Percentiles rank a stretch among this genome's conserved stretches.
These are phyloP conservation scores for Fagopyrum homotropicum DNA, from an alignment of 148 eudicot genomes.

Conservation along the genomic window DNA sequence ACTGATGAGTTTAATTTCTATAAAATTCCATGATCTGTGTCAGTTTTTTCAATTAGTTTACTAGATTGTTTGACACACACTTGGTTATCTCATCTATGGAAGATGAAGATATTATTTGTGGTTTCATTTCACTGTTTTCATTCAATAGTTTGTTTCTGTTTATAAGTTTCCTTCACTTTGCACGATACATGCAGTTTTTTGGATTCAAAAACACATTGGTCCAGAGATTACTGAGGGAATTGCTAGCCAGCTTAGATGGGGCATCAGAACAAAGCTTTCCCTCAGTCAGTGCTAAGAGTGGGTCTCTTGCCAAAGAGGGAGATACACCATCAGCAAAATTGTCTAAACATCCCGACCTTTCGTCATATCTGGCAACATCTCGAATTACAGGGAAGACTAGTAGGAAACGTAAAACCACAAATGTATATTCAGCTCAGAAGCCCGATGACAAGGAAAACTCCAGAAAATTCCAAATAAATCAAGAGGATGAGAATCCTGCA, in stretches of 20 bases:
- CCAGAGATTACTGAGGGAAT: slow-evolving; percentile 81
- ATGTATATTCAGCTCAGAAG: slow-evolving; percentile 12
- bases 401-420: slow-evolving; percentile 29
- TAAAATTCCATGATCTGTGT: not conserved
- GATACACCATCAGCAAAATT: slow-evolving; percentile 19
- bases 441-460: not conserved
- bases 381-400: slow-evolving; percentile 54
- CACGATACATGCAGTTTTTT: slow-evolving; percentile 59
- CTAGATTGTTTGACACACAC: not conserved
- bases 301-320: slow-evolving; percentile 29
- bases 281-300: slow-evolving; percentile 21
- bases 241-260: slow-evolving; percentile 51
- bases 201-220: slow-evolving; percentile 88
- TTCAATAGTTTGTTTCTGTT: not conserved
- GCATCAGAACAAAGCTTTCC: slow-evolving; percentile 36
- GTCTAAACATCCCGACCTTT: slow-evolving; percentile 31
- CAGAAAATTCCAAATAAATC: not conserved
- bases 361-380: slow-evolving; percentile 28
- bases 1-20: not conserved
- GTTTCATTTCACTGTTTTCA: not conserved
- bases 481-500: not conserved
- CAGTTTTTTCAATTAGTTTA: not conserved
- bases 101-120: not conserved
- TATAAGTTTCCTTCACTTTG: slow-evolving; percentile 9
- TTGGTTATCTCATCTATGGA: not conserved